A percentile compares a stretch with the other conserved stretches of the same genome.
Evolutionary conservation across 495 filamentous ascomycete genomes (phyloP).

Genomic region (Chlorociboria aeruginascens): DNA sequence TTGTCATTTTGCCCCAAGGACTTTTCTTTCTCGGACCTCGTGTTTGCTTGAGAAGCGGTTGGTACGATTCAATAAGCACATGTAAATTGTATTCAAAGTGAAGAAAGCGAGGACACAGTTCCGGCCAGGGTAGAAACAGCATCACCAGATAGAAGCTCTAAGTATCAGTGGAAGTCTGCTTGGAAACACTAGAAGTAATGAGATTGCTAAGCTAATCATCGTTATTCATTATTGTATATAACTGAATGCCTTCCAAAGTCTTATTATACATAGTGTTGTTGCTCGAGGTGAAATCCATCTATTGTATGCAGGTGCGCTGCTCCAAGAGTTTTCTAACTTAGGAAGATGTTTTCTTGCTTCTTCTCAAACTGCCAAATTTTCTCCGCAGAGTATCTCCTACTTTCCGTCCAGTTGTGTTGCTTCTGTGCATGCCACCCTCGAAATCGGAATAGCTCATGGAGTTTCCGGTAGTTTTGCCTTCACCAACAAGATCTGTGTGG

Average conservation of each 20-base stretch:
- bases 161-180: too few relatives aligned
- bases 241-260: background rate
- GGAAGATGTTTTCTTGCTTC: slow-evolving; percentile 12
- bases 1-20: too few relatives aligned
- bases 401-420: slow-evolving; percentile 27
- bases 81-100: too few relatives aligned
- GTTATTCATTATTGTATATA: background rate
- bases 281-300: background rate
- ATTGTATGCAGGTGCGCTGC: too few relatives aligned
- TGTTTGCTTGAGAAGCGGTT: too few relatives aligned
- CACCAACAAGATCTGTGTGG: background rate
- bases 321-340: background rate
- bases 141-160: too few relatives aligned
- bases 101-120: too few relatives aligned
- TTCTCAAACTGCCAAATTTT: slow-evolving; percentile 33
- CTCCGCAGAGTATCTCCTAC: slow-evolving; percentile 32
- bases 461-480: background rate
- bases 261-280: background rate
- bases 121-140: too few relatives aligned
- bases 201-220: background rate
- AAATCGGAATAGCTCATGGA: background rate
- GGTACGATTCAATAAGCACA: too few relatives aligned
- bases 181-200: too few relatives aligned
- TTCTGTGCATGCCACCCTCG: slow-evolving; percentile 18
- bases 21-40: too few relatives aligned